Base-by-base conservation (phyloP, 2,329 filamentous ascomycete genomes). In the Ceratocystis huliohia region DNA sequence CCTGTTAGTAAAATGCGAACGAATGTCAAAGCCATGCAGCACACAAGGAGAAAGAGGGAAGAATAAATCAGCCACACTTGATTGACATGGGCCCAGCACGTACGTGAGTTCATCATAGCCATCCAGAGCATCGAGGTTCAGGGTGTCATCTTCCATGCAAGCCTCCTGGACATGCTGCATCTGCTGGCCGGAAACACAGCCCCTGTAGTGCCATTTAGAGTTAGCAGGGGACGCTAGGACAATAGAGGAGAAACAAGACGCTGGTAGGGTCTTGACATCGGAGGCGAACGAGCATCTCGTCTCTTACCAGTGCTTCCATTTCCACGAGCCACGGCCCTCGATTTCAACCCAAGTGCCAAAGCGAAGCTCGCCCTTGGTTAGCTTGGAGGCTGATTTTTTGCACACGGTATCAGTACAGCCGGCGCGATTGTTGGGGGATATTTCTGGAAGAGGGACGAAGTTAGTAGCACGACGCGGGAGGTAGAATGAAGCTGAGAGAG, bases 231-330 rank as follows among this genome's bases (percentile, higher is more conserved):
- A 15, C n/a, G 41, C 10, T 28, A 68, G 57, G 28, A 37, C 61
- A 66, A 61, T 13, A n/a, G 45, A 64, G 10, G 37, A 15, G 13
- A n/a, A 37, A n/a, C 56, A 59, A 8, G 56, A 30, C 56, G 48
- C 48, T n/a, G 48, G 48, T 17, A 5, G 17, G 56, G 48, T 25
- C 13, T 15, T 8, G 30, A 25, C 56, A 25, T 25, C 13, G 25
- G 30, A 25, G 25, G 5, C n/a, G 56, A 28, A 17, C 22, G 53
- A 17, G 22, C 10, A 8, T 10, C 2, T 71, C 82, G 10, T 10
- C 2, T 71, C 82, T 73, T 80, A 95, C 93, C 93, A 96, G 74
- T 97, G 93, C 73, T 87, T 88, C 86, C 88, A 97, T 67, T 78
- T 75, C 84, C 85, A 96, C 72, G 81, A 81, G 53, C 83, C 83